phyloP scores from a whole-genome alignment of 305 asterid genomes.

The Fraxinus ornus region DNA sequence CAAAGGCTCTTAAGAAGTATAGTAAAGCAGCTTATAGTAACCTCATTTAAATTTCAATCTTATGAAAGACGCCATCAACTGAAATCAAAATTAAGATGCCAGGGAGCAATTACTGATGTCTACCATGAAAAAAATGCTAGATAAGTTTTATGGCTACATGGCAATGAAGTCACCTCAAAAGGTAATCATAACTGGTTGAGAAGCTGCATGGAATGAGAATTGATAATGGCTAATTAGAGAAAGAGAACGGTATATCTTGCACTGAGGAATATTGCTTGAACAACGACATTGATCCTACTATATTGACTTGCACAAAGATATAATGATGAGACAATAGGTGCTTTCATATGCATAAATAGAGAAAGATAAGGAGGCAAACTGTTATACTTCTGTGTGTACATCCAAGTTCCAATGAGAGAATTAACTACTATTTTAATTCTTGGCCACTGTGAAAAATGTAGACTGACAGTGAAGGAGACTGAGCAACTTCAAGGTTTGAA shows the following conservation, averaged over 20 bases:
- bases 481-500: neutral
- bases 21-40: too few relatives aligned
- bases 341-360: neutral
- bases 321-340: neutral
- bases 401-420: neutral
- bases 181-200: neutral
- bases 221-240: neutral
- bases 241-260: neutral
- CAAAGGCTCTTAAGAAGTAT: neutral
- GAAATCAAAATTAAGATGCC: neutral
- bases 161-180: neutral
- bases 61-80: neutral
- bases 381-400: neutral
- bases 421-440: neutral
- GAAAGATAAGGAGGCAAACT: neutral
- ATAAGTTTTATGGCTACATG: neutral
- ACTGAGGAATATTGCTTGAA: neutral
- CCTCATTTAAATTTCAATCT: neutral
- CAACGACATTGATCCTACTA: neutral
- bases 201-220: neutral
- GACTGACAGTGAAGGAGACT: neutral
- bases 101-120: neutral
- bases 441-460: neutral
- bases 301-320: neutral
- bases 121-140: neutral